phyloP scores from a whole-genome alignment of 2,329 filamentous ascomycete genomes.

The Neonectria punicea region DNA sequence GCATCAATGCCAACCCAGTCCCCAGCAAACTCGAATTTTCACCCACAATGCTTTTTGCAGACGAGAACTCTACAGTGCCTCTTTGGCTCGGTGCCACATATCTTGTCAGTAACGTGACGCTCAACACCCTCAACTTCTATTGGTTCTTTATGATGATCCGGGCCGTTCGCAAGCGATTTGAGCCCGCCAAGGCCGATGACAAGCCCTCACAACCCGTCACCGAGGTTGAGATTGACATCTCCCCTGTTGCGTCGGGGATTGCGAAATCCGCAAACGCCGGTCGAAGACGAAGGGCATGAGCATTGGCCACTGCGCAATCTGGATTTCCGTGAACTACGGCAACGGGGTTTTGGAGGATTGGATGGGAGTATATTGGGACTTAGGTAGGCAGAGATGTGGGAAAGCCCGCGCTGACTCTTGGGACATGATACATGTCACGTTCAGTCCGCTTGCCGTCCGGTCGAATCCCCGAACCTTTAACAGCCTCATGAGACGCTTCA shows the following conservation, averaged over 20 bases:
- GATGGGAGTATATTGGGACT: too few relatives aligned
- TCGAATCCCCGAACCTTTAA: neutral
- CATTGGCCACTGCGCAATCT: neutral
- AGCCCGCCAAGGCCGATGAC: slow-evolving; percentile 54
- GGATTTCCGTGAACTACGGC: neutral
- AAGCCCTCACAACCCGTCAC: slow-evolving; percentile 42
- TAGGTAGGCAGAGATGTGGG: neutral
- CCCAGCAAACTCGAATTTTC: slow-evolving; percentile 33
- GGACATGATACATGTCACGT: neutral
- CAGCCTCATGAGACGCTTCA: neutral
- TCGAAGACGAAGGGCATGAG: slow-evolving; percentile 47
- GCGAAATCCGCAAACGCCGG: slow-evolving; percentile 26
- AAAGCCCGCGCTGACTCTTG: neutral
- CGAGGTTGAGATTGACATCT: slow-evolving; percentile 44
- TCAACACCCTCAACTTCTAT: slow-evolving; percentile 83
- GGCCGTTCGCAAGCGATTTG: slow-evolving; percentile 80
- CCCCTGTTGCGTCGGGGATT: slow-evolving; percentile 44
- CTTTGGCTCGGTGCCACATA: slow-evolving; percentile 77
- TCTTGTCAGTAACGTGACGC: slow-evolving; percentile 73
- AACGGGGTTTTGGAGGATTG: neutral
- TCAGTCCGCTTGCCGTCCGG: neutral
- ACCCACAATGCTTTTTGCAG: slow-evolving; percentile 56
- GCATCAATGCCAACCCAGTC: slow-evolving; percentile 53
- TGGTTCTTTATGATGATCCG: slow-evolving; percentile 92
- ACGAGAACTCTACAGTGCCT: slow-evolving; percentile 65